Evolutionary conservation across 192 early-diverging fungal species (phyloP), one percentile per base, ranked within the genome.

Genomic region (Backusella circina): DNA sequence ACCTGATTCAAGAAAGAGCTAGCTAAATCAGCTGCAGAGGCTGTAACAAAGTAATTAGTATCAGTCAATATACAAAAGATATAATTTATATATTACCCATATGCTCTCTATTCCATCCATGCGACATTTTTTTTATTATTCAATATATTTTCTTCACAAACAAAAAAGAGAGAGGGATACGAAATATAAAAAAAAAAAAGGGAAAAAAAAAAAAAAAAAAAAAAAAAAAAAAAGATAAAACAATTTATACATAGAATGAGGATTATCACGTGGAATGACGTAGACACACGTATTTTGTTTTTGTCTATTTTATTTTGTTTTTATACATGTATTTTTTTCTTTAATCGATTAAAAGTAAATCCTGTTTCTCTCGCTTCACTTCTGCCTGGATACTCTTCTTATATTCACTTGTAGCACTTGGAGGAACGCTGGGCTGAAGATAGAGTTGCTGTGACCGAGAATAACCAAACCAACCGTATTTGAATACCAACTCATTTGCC

Each of bases 401-500:
- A 41, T 81, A 81, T 30, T 76, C 76, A 32, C 72, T 76, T 3
- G 79, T 81, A 31, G 75, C 79, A 26, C 41, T 81, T 3, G 70
- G 37, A 21, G 79, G 71, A 2, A 73, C 38, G 1, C 72, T 23
- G 8, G 73, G 36, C 23, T 64, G 36, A 31, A 66, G 36, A 61
- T 9, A 28, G 23, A 61, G 54, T 61, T 61, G 54, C n/a, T 61
- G 54, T 61, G 54, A 61, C 39, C 79, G 65, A 30, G 67, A 67
- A 51, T 73, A 72, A 4, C 78, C 82, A 75, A 83, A 83, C 93
- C 93, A 94, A 7, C 93, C 93, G 87, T 88, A 91, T 26, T 87
- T 85, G 75, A 88, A 93, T 35, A 90, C 84, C 30, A 91, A 71
- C 77, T 94, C 93, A 80, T 94, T 93, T 66, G 93, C 93, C 75